phyloP scores from a whole-genome alignment of 352 stramenopile genomes.

The Phytophthora sojae region DNA sequence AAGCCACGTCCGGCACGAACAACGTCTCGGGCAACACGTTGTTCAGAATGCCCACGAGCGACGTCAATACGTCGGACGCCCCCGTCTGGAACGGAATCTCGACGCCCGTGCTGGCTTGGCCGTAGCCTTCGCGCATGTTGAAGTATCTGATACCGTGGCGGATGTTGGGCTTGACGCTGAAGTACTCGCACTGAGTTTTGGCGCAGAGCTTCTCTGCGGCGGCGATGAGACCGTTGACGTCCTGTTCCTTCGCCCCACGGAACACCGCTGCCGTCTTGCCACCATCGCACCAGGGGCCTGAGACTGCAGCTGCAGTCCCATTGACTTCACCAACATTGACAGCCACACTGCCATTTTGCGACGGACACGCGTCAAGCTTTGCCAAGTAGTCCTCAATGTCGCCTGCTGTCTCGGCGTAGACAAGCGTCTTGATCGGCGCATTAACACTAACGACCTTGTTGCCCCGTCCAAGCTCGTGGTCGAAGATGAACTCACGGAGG shows the following conservation, averaged over 20 bases:
- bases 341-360: constrained; percentile 7
- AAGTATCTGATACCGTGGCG: constrained; percentile 59
- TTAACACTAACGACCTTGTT: constrained; percentile 65
- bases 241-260: constrained; percentile 55
- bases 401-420: constrained; percentile 57
- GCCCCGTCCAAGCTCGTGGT: constrained; percentile 63
- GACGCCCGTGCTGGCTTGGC: constrained; percentile 30
- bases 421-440: constrained; percentile 54
- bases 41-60: constrained; percentile 61
- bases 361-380: constrained; percentile 45
- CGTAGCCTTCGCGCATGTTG: constrained; percentile 70
- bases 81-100: constrained; percentile 62
- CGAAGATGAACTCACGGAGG: constrained; percentile 66
- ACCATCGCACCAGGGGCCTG: constrained; percentile 41
- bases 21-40: constrained; percentile 56
- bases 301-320: background rate
- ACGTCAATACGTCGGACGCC: constrained; percentile 56
- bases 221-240: constrained; percentile 46
- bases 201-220: constrained; percentile 54
- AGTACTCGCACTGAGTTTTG: constrained; percentile 57
- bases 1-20: constrained; percentile 43
- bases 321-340: constrained; percentile 8
- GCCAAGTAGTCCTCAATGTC: constrained; percentile 53
- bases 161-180: constrained; percentile 64
- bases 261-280: constrained; percentile 67